phyloP scores from a whole-genome alignment of 1,284 basidiomycete species.

The Cryptococcus sp. region DNA sequence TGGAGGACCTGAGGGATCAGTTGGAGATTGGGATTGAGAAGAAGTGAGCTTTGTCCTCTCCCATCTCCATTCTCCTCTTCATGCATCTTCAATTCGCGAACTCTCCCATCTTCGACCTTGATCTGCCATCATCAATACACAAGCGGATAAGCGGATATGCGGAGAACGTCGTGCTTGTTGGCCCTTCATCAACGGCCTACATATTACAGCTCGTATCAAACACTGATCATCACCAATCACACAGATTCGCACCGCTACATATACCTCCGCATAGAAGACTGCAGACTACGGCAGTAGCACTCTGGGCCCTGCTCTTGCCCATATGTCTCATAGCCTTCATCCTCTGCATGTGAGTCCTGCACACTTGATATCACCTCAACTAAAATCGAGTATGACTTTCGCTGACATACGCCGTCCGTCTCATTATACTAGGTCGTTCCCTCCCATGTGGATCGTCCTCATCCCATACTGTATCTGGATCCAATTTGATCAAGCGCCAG shows the following conservation, averaged over 20 bases:
- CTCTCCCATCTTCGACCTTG: no score
- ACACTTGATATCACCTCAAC: not conserved
- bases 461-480: conserved; percentile 83
- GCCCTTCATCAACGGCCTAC: no score
- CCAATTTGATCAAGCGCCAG: conserved; percentile 73
- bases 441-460: conserved; percentile 82
- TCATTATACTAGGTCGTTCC: conserved; percentile 70
- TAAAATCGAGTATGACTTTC: not conserved
- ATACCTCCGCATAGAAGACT: conserved; percentile 62
- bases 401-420: not conserved
- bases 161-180: no score
- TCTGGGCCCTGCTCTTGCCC: conserved; percentile 81
- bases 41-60: conserved; percentile 28
- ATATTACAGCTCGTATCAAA: not conserved
- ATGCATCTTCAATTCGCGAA: not conserved
- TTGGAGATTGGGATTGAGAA: conserved; percentile 38
- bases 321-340: conserved; percentile 71
- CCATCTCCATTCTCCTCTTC: no score
- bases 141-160: no score
- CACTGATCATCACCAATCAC: not conserved
- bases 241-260: conserved; percentile 52
- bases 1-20: conserved; percentile 35
- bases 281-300: conserved; percentile 81
- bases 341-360: conserved; percentile 67
- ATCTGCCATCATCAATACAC: no score